Evolutionary conservation across 2,329 filamentous ascomycete species (phyloP), one percentile per base, ranked within the genome.

Genomic region (Aspergillus phoenicis): DNA sequence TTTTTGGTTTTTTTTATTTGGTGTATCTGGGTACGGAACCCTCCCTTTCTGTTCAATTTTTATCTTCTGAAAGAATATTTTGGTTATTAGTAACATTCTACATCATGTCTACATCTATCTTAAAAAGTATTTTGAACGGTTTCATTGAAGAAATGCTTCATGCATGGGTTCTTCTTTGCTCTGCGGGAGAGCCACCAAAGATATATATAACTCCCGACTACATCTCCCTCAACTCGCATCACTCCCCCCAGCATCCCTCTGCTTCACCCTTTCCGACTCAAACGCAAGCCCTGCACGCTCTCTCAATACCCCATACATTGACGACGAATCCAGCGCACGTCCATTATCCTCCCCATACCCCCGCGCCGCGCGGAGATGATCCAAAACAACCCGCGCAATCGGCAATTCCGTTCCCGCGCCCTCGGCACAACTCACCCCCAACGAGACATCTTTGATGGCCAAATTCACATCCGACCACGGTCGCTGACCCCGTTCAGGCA

Each of bases 391-490:
- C 57, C 82, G 77, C 0, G 74, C 81, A 20, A 82, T 74, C 49
- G 76, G 70, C 15, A 84, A 63, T 17, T 64, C 73, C 22, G 78
- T 64, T 0, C 80, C 81, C 0, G 69, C 70, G 1, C 75, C 72
- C 52, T 72, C 70, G 1, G 82, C 83, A 28, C 78, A 75, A 5
- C 70, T 70, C 11, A 84, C 75, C 0, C 81, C 83, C 65, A 84
- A 80, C 0, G 79, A 77, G 0, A 84, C 82, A 64, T 85, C 83
- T 60, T 68, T 85, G 7, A 85, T 74, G 0, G 81, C 83, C 3
- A 85, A 70, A 22, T 79, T 76, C 3, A 85, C 60, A 39, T 81
- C 82, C 0, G 81, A 84, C 75, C 76, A 80, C 2, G 82, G 82
- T 5, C 52, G 45, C 57, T 61, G 28, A 53, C 64, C 66, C 28